Percentiles rank a stretch among this genome's conserved stretches.
Evolutionary conservation across 805 yeast species (phyloP).

Genomic region (Kodamaea sagamina): DNA sequence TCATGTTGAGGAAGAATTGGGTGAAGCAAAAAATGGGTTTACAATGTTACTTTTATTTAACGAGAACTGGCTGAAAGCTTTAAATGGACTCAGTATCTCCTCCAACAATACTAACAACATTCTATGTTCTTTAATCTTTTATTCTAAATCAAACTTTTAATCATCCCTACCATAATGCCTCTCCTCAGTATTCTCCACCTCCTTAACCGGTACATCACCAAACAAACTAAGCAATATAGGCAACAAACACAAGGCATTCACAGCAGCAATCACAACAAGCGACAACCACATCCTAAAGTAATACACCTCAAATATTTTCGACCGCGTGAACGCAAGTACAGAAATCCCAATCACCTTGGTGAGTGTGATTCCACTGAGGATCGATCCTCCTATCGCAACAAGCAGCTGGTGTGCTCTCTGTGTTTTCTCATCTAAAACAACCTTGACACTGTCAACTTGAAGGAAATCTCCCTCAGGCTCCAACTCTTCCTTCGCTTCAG

Average conservation of each 20-base stretch:
- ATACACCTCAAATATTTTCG: slow-evolving; percentile 86
- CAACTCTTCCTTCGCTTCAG: slow-evolving; percentile 7
- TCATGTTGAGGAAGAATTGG: too few relatives aligned
- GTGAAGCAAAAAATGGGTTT: too few relatives aligned
- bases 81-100: too few relatives aligned
- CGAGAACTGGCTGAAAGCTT: too few relatives aligned
- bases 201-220: background rate
- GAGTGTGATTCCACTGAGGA: slow-evolving; percentile 84
- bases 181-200: background rate
- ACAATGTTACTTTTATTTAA: too few relatives aligned
- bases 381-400: slow-evolving; percentile 82
- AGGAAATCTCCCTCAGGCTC: slow-evolving; percentile 5
- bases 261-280: slow-evolving; percentile 70
- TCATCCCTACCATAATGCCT: slow-evolving; percentile 5
- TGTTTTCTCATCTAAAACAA: slow-evolving; percentile 9
- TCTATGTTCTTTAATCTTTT: too few relatives aligned
- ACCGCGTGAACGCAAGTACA: slow-evolving; percentile 82
- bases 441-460: slow-evolving; percentile 15
- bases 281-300: slow-evolving; percentile 95
- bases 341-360: slow-evolving; percentile 87
- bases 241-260: slow-evolving; percentile 75
- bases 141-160: background rate
- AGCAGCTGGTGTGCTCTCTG: slow-evolving; percentile 58
- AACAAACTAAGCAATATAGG: slow-evolving; percentile 59
- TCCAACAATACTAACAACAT: too few relatives aligned